Evolutionary conservation across 2,329 filamentous ascomycete species (phyloP).

Genomic region (Tolypocladium inflatum): DNA sequence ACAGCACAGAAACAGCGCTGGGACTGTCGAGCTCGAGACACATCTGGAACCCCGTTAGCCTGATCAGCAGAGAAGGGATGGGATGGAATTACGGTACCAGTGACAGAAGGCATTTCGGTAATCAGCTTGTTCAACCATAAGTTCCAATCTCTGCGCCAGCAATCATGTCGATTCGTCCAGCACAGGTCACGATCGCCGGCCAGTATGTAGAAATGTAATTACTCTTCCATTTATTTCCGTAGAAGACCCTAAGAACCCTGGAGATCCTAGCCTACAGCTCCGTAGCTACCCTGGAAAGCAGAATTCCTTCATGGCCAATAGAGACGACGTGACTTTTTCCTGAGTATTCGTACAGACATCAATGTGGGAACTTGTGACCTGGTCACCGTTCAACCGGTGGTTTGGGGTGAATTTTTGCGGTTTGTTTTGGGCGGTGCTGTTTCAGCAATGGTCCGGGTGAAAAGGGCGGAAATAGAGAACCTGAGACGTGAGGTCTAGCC

Average conservation of each 20-base stretch:
- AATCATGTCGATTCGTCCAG: not conserved
- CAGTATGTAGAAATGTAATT: not conserved
- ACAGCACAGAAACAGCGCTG: not conserved
- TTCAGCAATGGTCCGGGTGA: not conserved
- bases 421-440: not conserved
- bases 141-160: not conserved
- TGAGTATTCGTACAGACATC: constrained; percentile 1
- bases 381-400: not conserved
- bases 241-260: not conserved
- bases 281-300: constrained; percentile 2
- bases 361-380: not conserved
- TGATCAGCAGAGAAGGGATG: not conserved
- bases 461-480: not conserved
- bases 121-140: not conserved
- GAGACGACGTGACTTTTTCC: not conserved
- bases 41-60: not conserved
- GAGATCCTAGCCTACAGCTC: constrained; percentile 5
- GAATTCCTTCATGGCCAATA: not conserved
- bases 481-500: constrained; percentile 7
- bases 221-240: not conserved
- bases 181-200: not conserved
- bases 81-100: not conserved
- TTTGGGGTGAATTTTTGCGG: not conserved
- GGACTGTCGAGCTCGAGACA: not conserved
- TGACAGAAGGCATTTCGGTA: not conserved